Conservation (phyloP, 352 stramenopile genomes). For the Globisporangium sylvaticum region DNA sequence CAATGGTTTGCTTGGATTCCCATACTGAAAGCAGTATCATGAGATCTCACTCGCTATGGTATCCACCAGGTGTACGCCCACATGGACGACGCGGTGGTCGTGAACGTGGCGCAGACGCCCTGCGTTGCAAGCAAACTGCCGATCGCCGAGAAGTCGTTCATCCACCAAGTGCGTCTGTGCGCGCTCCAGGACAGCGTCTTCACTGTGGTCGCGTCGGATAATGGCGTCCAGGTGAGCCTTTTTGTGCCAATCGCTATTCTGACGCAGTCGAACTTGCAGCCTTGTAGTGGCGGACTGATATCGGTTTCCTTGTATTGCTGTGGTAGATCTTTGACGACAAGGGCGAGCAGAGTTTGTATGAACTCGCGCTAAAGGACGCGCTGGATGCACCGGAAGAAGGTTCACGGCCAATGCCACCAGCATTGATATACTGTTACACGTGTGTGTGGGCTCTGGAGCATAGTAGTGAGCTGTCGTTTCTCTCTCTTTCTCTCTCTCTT, state of each 20-base stretch:
- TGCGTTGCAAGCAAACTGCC: slow-evolving; percentile 38
- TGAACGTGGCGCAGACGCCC: slow-evolving; percentile 38
- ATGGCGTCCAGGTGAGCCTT: slow-evolving; percentile 43
- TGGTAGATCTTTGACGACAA: slow-evolving; percentile 57
- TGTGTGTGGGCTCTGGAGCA: background rate
- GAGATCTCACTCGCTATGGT: background rate
- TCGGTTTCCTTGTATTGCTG: too few relatives aligned
- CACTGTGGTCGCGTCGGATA: slow-evolving; percentile 64
- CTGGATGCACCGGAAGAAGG: slow-evolving; percentile 41
- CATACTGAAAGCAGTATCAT: background rate
- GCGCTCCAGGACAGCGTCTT: slow-evolving; percentile 34
- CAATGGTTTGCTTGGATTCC: background rate
- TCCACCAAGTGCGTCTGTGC: slow-evolving; percentile 69
- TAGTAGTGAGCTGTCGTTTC: background rate
- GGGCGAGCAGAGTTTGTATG: slow-evolving; percentile 47
- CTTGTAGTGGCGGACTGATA: background rate
- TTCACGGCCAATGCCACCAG: slow-evolving; percentile 7
- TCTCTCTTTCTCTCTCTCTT: slow-evolving; percentile 1
- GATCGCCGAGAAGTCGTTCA: slow-evolving; percentile 40
- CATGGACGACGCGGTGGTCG: slow-evolving; percentile 40
- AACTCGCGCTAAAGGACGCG: slow-evolving; percentile 55
- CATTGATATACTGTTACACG: background rate
- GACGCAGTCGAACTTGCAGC: background rate
- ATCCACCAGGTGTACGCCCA: slow-evolving; percentile 40
- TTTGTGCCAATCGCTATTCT: background rate